phyloP scores from a whole-genome alignment of 2,329 filamentous ascomycete genomes.

The Penicillium frequentans region DNA sequence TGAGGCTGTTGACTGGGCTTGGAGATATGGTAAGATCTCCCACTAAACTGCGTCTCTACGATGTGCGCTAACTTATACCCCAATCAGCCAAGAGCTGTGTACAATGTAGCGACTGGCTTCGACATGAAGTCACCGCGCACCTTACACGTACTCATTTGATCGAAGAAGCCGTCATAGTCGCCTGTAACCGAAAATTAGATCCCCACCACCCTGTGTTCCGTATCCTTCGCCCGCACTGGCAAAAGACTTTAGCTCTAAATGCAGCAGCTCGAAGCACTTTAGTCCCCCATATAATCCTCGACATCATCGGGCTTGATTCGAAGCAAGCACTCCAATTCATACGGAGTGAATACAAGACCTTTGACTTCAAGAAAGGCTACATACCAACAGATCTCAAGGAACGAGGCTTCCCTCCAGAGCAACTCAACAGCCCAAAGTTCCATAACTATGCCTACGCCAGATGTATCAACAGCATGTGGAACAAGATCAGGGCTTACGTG shows the following conservation, averaged over 20 bases:
- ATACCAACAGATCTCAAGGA: constrained; percentile 6
- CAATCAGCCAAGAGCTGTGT: constrained; percentile 7
- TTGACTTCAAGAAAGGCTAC: constrained; percentile 8
- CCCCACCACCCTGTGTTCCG: constrained; percentile 3
- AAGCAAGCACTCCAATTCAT: constrained; percentile 5
- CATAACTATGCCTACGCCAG: constrained; percentile 11
- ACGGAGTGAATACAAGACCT: constrained; percentile 1
- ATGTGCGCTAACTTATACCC: background rate
- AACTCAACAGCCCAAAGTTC: constrained; percentile 7
- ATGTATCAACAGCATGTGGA: constrained; percentile 12
- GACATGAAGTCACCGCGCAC: constrained; percentile 7
- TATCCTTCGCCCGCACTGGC: constrained; percentile 8
- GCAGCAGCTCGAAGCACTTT: constrained; percentile 2
- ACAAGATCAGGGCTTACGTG: constrained; percentile 8
- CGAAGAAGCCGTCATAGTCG: constrained; percentile 9
- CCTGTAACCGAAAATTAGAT: constrained; percentile 3
- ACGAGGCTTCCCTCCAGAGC: constrained; percentile 8
- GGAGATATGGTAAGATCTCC: constrained; percentile 7
- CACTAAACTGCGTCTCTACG: background rate
- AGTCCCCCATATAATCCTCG: constrained; percentile 1
- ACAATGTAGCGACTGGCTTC: constrained; percentile 4
- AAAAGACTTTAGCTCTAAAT: constrained; percentile 8
- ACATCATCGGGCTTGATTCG: background rate
- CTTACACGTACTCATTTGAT: constrained; percentile 6
- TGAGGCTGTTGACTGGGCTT: constrained; percentile 8